Conservation (phyloP, 352 stramenopile species). For the Globisporangium sylvaticum region DNA sequence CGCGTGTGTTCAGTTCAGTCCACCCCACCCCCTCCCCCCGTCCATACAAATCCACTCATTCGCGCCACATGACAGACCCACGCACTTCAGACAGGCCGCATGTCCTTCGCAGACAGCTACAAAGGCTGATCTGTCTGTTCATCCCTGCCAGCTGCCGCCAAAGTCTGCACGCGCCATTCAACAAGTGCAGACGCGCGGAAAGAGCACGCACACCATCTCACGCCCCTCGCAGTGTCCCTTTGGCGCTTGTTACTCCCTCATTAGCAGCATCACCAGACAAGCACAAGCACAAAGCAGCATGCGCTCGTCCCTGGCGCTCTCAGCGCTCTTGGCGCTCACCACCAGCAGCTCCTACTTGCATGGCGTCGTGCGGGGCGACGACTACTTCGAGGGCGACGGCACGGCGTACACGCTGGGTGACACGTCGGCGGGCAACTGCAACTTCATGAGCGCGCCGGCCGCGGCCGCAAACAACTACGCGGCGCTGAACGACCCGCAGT, state of each 20-base stretch:
- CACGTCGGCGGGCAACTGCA: constrained; percentile 39
- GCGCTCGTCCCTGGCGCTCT: background rate
- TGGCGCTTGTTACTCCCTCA: background rate
- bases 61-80: background rate
- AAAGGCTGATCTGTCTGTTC: background rate
- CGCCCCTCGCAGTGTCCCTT: background rate
- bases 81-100: background rate
- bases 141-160: background rate
- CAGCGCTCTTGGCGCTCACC: background rate
- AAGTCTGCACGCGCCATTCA: background rate
- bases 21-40: background rate
- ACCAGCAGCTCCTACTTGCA: background rate
- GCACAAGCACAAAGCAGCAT: background rate
- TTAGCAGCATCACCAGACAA: background rate
- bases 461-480: constrained; percentile 44
- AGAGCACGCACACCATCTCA: background rate
- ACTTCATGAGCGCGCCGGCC: constrained; percentile 21
- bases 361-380: constrained; percentile 2
- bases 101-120: background rate
- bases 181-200: background rate
- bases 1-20: constrained; percentile 1
- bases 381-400: constrained; percentile 39
- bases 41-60: constrained; percentile 1
- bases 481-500: constrained; percentile 69
- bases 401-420: constrained; percentile 53